These are phyloP conservation scores for Acorus calamus DNA, from an alignment of 106 monocot genomes.

Conservation along the genomic window DNA sequence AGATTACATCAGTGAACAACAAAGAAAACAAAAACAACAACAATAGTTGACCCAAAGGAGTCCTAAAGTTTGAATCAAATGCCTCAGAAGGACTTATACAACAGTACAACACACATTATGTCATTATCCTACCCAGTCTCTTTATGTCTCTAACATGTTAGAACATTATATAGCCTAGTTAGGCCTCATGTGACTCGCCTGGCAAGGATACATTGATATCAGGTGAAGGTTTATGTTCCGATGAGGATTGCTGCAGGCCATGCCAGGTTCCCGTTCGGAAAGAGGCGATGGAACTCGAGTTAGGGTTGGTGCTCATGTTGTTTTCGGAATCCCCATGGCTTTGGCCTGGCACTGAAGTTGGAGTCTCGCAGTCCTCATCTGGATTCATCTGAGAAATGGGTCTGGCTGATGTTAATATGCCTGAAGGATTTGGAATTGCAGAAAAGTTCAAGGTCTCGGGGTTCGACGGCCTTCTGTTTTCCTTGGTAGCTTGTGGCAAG, in stretches of 20 bases:
- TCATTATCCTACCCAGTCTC: too few species aligned
- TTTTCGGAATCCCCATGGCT: slow-evolving; percentile 2
- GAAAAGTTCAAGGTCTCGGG: slow-evolving; percentile 10
- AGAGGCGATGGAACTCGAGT: slow-evolving; percentile 9
- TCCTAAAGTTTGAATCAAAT: too few species aligned
- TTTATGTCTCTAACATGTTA: too few species aligned
- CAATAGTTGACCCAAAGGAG: too few species aligned
- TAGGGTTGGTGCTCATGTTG: slow-evolving; percentile 3
- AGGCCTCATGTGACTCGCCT: too few species aligned
- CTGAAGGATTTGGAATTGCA: slow-evolving; percentile 8
- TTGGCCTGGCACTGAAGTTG: slow-evolving; percentile 15
- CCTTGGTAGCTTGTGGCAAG: slow-evolving; percentile 38
- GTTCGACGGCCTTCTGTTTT: slow-evolving; percentile 23
- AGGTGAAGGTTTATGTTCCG: slow-evolving; percentile 38
- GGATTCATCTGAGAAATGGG: slow-evolving; percentile 36
- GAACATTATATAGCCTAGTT: too few species aligned
- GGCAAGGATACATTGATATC: slow-evolving; percentile 44
- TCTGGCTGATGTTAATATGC: slow-evolving; percentile 14
- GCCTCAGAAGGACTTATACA: too few species aligned
- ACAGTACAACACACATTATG: too few species aligned
- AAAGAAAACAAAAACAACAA: too few species aligned
- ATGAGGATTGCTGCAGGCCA: slow-evolving; percentile 16
- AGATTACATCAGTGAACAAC: too few species aligned
- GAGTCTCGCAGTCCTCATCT: slow-evolving; percentile 16
- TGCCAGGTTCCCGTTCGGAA: slow-evolving; percentile 27